phyloP scores from a whole-genome alignment of 2,329 filamentous ascomycete species.

The Phyllosticta citribraziliensis region DNA sequence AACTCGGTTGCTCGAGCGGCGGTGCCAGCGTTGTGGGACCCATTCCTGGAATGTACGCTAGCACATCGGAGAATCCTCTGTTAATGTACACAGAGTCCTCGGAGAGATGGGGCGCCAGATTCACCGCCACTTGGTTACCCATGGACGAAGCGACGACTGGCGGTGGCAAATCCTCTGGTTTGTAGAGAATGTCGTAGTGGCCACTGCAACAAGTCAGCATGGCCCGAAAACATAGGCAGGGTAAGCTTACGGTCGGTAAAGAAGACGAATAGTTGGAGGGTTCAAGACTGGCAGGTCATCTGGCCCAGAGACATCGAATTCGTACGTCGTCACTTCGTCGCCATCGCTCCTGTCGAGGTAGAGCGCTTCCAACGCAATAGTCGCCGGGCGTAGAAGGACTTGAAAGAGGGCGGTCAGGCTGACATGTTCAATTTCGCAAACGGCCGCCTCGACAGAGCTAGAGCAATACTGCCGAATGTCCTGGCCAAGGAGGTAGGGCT shows the following conservation, averaged over 20 bases:
- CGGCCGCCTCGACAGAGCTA: constrained; percentile 60
- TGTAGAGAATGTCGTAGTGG: constrained; percentile 93
- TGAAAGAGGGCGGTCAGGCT: constrained; percentile 69
- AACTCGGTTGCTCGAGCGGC: constrained; percentile 17
- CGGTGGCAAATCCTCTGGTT: constrained; percentile 41
- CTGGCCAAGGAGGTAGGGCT: constrained; percentile 52
- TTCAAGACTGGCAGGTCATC: constrained; percentile 32
- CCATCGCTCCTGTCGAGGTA: constrained; percentile 84
- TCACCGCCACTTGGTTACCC: constrained; percentile 22
- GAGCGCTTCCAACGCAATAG: constrained; percentile 74
- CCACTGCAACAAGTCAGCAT: constrained; percentile 41
- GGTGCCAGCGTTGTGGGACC: constrained; percentile 30
- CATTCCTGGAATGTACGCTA: constrained; percentile 37
- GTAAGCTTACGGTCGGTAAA: constrained; percentile 54
- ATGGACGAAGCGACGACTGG: constrained; percentile 19
- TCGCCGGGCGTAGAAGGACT: constrained; percentile 67
- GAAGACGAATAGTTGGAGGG: constrained; percentile 57
- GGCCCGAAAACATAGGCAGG: neutral
- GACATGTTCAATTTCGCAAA: constrained; percentile 85
- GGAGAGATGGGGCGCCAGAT: constrained; percentile 10
- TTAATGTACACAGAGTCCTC: constrained; percentile 31
- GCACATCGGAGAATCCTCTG: constrained; percentile 24
- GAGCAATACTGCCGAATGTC: constrained; percentile 61
- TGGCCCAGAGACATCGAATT: constrained; percentile 43
- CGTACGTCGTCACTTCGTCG: constrained; percentile 61